Evolutionary conservation across 768 basidiomycete species (phyloP).

Genomic region (Collybia nuda): DNA sequence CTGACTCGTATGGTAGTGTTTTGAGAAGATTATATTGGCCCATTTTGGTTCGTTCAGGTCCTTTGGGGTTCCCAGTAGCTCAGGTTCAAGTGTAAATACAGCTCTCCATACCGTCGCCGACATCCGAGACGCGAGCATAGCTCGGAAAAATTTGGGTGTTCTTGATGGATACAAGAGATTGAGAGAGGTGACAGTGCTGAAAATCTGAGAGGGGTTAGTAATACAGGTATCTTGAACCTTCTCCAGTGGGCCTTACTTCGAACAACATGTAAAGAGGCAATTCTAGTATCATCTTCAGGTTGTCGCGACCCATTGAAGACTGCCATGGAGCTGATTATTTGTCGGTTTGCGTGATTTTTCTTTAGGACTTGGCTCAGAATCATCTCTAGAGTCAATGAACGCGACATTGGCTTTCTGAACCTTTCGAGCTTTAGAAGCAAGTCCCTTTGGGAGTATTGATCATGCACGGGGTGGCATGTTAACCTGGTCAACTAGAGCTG

Average conservation of each 20-base stretch:
- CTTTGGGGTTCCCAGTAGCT: conserved; percentile 21
- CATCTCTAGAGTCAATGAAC: not conserved
- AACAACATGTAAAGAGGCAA: conserved; percentile 23
- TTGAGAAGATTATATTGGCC: conserved; percentile 23
- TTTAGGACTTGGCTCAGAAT: not conserved
- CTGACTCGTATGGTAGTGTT: conserved; percentile 24
- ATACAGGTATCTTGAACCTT: not conserved
- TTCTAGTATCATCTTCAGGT: conserved; percentile 4
- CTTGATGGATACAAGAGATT: conserved; percentile 39
- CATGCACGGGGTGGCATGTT: no score
- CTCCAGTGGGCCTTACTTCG: conserved; percentile 15
- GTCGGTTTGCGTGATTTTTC: not conserved
- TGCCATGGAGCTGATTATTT: not conserved
- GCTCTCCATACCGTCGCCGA: conserved; percentile 22
- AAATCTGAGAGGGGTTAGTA: conserved; percentile 26
- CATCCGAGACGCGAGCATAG: conserved; percentile 25
- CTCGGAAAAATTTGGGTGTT: conserved; percentile 36
- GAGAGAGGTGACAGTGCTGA: conserved; percentile 28
- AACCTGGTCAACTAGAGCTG: no score
- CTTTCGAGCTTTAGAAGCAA: no score
- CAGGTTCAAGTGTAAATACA: conserved; percentile 19
- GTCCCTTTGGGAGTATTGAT: no score
- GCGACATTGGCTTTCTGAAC: no score
- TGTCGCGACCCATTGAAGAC: not conserved
- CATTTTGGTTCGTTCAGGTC: conserved; percentile 26